Conservation (phyloP, 306 rosid species). For the Morella rubra region DNA sequence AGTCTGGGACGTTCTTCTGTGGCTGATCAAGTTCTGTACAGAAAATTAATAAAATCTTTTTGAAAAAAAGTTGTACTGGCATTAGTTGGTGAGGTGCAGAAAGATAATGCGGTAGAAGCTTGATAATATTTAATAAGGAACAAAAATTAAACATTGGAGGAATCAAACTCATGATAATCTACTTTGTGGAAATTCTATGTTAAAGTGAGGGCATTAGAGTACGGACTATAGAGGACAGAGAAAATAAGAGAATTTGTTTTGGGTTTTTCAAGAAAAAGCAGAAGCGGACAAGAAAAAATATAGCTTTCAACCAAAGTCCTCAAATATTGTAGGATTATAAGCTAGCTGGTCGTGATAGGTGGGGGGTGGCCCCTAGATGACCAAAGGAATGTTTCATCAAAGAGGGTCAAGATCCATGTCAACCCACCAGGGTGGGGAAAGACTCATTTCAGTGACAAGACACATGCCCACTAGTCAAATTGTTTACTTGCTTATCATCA, state of each 20-base stretch:
- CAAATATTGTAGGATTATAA: slow-evolving; percentile 53
- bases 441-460: slow-evolving; percentile 46
- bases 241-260: slow-evolving; percentile 20
- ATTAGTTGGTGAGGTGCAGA: neutral
- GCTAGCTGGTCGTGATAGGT: slow-evolving; percentile 35
- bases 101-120: neutral
- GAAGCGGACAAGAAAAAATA: slow-evolving; percentile 49
- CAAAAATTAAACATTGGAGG: neutral
- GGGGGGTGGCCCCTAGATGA: slow-evolving; percentile 52
- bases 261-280: slow-evolving; percentile 15
- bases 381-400: slow-evolving; percentile 70
- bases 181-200: slow-evolving; percentile 11
- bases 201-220: neutral
- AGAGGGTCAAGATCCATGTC: slow-evolving; percentile 93
- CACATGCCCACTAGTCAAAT: slow-evolving; percentile 61
- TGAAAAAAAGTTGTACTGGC: no score
- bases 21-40: no score
- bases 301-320: slow-evolving; percentile 50
- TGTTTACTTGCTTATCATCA: slow-evolving; percentile 47
- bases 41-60: no score
- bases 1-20: no score
- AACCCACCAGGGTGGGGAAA: slow-evolving; percentile 56
- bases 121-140: neutral
- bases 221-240: slow-evolving; percentile 6
- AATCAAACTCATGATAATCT: slow-evolving; percentile 21